Evolutionary conservation across 192 early-diverging fungal species (phyloP).

Genomic region (Coemansia sp.): DNA sequence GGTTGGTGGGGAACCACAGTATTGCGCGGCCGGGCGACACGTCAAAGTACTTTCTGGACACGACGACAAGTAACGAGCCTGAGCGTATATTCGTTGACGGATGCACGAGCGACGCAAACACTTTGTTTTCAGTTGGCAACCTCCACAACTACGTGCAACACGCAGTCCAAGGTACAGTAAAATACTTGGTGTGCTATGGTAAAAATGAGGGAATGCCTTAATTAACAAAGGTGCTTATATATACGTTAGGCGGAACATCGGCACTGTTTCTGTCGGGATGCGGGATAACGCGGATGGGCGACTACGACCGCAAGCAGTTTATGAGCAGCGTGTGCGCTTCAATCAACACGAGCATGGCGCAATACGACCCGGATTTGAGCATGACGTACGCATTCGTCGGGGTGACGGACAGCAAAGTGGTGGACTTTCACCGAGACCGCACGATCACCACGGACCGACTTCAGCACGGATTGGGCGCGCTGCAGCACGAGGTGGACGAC

Average conservation of each 20-base stretch:
- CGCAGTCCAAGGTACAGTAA: conserved; percentile 39
- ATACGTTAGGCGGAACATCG: conserved; percentile 34
- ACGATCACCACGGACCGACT: conserved; percentile 23
- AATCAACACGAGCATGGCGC: conserved; percentile 35
- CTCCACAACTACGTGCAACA: conserved; percentile 39
- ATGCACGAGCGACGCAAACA: conserved; percentile 27
- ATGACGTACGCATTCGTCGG: conserved; percentile 54
- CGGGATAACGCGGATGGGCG: conserved; percentile 31
- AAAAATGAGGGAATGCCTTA: too few relatives aligned
- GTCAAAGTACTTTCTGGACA: conserved; percentile 44
- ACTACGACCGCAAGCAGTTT: conserved; percentile 41
- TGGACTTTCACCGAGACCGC: conserved; percentile 46
- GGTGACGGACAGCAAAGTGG: conserved; percentile 38
- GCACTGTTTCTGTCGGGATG: conserved; percentile 46
- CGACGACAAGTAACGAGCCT: background rate
- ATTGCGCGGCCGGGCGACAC: conserved; percentile 46
- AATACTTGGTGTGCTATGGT: background rate
- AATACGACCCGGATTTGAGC: conserved; percentile 41
- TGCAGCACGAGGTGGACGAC: conserved; percentile 53
- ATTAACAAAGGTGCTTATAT: background rate
- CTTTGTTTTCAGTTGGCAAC: conserved; percentile 16
- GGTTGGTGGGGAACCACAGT: conserved; percentile 33
- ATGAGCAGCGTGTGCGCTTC: conserved; percentile 28
- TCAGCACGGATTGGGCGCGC: conserved; percentile 24
- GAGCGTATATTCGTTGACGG: conserved; percentile 48